These are phyloP conservation scores for Tilletia walkeri DNA, from an alignment of 1,284 basidiomycete species.

Conservation along the genomic window DNA sequence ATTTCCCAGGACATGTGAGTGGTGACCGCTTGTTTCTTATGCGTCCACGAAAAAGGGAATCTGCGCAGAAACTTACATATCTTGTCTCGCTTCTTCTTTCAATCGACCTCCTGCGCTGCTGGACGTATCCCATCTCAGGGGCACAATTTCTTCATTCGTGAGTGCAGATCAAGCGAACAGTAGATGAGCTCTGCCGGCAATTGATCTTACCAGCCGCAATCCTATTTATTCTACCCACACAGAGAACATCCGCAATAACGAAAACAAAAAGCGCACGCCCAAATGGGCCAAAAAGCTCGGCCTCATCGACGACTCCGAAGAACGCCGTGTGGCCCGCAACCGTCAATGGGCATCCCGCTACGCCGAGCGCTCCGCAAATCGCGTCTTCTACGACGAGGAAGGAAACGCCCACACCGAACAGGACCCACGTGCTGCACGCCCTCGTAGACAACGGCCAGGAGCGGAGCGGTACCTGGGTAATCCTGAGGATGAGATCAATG, in stretches of 20 bases:
- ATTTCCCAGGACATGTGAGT: constrained; percentile 13
- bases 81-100: constrained; percentile 38
- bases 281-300: constrained; percentile 45
- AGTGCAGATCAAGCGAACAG: neutral
- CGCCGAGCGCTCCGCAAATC: constrained; percentile 29
- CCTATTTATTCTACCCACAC: neutral
- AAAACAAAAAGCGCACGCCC: constrained; percentile 38
- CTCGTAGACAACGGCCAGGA: neutral
- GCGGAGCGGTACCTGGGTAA: constrained; percentile 4
- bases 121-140: neutral
- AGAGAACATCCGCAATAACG: constrained; percentile 45
- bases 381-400: constrained; percentile 39
- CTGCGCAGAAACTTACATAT: constrained; percentile 34
- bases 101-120: neutral
- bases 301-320: constrained; percentile 34
- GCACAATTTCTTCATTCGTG: constrained; percentile 25
- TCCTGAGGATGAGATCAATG: neutral
- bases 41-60: constrained; percentile 5
- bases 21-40: constrained; percentile 20
- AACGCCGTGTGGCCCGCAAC: constrained; percentile 30
- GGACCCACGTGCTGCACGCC: constrained; percentile 1
- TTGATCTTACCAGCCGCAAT: neutral
- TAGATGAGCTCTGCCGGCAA: neutral
- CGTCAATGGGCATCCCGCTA: constrained; percentile 37
- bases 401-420: constrained; percentile 25